Evolutionary conservation across 441 rosid genomes (phyloP), one percentile per base, ranked within the genome.

Genomic region (Pelargonium citronellum): DNA sequence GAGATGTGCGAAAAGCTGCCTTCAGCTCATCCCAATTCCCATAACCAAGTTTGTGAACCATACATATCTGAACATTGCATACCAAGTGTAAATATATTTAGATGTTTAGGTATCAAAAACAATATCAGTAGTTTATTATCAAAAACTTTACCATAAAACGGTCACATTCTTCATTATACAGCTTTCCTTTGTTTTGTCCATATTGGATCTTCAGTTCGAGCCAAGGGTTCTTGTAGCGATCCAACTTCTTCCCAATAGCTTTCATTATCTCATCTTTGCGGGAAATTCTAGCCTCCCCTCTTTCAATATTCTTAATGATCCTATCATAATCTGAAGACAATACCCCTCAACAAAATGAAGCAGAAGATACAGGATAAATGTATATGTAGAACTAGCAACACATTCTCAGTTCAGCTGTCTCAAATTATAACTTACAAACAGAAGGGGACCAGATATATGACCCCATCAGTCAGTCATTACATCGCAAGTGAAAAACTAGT

Each of bases 21-120:
- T 95, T 95, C 68, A 95, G 87, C 79, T 95, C 99, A 71, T 95
- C 99, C 97, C 99, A 95, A 70, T 95, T 92, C 73, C 99, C 99
- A 79, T 95, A 92, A 9, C 99, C 98, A 80, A 95, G 94, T 79
- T 91, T 87, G 87, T 92, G 98, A 74, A 95, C 90, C 98, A 88
- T 95, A 90, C 99, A 92, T 78, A 92, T 86, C 99, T 92, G 88
- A 66, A 16, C 6, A 57, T 51, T 43, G 67, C 6, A 47, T 22
- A 66, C 43, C 71, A 49, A 57, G 11, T 8, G 72, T 74, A 68
- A 71, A 57, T 43, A 68, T 55, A 72, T 62, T 47, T 5, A 66
- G 39, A 13, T 0, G 22, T 44, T 19, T 8, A 49, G 69, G 22
- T 39, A 55, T 69, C 37, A 58, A 5, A 10, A 47, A 24, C 66